Base-by-base conservation (phyloP, 2,329 filamentous ascomycete species). In the Phaeosphaeriaceae sp. region DNA sequence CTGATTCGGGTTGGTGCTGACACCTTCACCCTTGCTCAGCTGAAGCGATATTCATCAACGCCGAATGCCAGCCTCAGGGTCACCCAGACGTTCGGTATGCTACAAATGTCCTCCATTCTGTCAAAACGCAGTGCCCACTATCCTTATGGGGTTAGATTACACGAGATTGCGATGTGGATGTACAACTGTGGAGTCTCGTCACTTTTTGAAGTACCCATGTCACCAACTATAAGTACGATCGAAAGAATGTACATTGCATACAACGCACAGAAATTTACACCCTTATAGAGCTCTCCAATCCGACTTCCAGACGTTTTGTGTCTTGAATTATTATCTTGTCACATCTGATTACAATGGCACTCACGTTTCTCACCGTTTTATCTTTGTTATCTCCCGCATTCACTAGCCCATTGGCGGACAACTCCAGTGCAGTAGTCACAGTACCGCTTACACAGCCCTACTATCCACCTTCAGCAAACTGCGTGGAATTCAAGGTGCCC, bases 401-500 rank as follows among this genome's bases (percentile, higher is more conserved):
- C 17, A 15, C 15, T 15, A 40, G 36, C 15, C 17, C 36, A n/a
- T 4, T 40, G 2, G 11, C 1, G 15, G 36, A 7, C 13, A 40
- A 40, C n/a, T 40, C 17, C 15, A 40, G 15, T 17, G 15, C 13
- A 40, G 3, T 15, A n/a, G 15, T 7, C 6, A n/a, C 15, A 17
- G 15, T 4, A 6, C 15, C 2, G 5, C 15, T 48, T 5, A 48
- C 22, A 4, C 22, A 27, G 15, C 45, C 45, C 9, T 48, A 48
- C 22, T 48, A 48, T n/a, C 45, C 45, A 17, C 22, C 45, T 19
- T 48, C 45, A 27, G 53, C 45, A 15, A 22, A 55, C 13, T 55
- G 53, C 31, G 19, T 19, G 22, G 53, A 55, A 10, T 55, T 25
- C 25, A 42, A 27, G 20, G 36, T 55, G 22, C 53, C 53, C 21